Conservation (phyloP, 805 yeast genomes). For the Candida piceae region DNA sequence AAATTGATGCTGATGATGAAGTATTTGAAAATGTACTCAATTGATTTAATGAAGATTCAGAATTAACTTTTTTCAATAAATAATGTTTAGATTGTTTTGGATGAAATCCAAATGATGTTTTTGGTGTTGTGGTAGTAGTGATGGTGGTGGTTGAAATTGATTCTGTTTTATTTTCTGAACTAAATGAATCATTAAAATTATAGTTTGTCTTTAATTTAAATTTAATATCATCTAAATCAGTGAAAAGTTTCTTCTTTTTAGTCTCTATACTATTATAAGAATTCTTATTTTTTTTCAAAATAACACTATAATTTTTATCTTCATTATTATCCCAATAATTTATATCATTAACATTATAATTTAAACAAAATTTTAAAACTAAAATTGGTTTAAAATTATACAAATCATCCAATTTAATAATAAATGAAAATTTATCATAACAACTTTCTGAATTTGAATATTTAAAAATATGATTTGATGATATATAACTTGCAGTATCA, state of each 20-base stretch:
- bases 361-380: conserved; percentile 36
- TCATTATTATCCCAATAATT: conserved; percentile 39
- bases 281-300: conserved; percentile 25
- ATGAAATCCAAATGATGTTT: conserved; percentile 11
- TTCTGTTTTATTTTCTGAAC: no score
- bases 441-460: conserved; percentile 27
- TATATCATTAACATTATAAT: conserved; percentile 30
- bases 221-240: conserved; percentile 26
- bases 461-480: conserved; percentile 36
- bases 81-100: conserved; percentile 23
- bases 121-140: no score
- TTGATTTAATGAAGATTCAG: conserved; percentile 26
- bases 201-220: conserved; percentile 26
- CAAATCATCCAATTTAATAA: conserved; percentile 36
- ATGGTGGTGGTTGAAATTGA: no score
- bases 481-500: conserved; percentile 31
- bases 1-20: conserved; percentile 6
- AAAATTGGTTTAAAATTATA: conserved; percentile 20
- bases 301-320: conserved; percentile 33
- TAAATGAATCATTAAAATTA: conserved; percentile 27
- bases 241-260: no score
- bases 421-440: conserved; percentile 44
- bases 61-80: conserved; percentile 25
- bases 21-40: conserved; percentile 9
- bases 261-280: background rate